Base-by-base conservation (phyloP, 2,329 filamentous ascomycete species). In the Rutstroemia sp. region DNA sequence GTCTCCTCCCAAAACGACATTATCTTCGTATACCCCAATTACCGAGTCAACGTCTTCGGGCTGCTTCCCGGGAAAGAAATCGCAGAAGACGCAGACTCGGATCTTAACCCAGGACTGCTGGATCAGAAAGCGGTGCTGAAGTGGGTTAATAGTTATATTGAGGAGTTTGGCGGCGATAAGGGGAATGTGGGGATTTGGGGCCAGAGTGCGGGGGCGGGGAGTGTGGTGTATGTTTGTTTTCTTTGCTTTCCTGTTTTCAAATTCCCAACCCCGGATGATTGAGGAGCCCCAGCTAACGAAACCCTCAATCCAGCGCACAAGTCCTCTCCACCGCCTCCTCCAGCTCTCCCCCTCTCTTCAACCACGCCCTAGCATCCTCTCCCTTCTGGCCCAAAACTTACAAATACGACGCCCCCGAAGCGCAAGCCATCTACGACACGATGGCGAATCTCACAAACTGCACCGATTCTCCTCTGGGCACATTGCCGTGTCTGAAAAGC, bases 41-140 rank as follows among this genome's bases (percentile, higher is more conserved):
- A 88, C 67, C 77, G 86, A 4, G 77, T 88, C 30, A 82, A 83
- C 7, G 78, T 81, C 1, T 74, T 89, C 65, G 88, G 88, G 0
- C 90, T 92, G 70, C 69, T 89, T 27, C 78, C 81, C 9, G 83
- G 81, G 0, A 68, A 69, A 9, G 63, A 80, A 54, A 75, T 82
- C 14, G 73, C 75, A 8, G 75, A 74, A 19, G 76, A 76, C 39
- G 80, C 79, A 0, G 65, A 79, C 30, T 72, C 83, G 39, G 78
- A 74, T 17, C 56, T 79, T 8, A 89, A 89, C 60, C 71, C 83
- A 5, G 86, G 86, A 1, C 68, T 87, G 45, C 72, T 77, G 57
- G 84, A 87, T 63, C 83, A 87, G 68, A 75, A 79, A 59, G 67
- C 77, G 10, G 75, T 80, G 10, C 72, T 87, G 25, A 69, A 73